These are phyloP conservation scores for Rhizopogon vinicolor DNA, from an alignment of 768 basidiomycete species.

Conservation along the genomic window DNA sequence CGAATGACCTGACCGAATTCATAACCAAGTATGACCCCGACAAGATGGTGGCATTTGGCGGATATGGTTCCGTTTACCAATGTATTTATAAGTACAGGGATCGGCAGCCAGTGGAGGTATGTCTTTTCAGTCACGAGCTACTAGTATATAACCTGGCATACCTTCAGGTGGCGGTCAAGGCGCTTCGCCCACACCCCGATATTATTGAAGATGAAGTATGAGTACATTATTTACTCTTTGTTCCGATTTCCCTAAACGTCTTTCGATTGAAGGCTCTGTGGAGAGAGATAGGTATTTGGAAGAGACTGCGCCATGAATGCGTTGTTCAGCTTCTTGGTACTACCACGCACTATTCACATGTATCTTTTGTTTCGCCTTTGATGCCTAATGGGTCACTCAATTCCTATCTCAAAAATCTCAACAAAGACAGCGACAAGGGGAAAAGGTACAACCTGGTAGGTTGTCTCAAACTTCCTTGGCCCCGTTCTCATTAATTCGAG, in stretches of 20 bases:
- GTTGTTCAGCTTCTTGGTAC: neutral
- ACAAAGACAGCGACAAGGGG: neutral
- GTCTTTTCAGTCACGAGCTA: neutral
- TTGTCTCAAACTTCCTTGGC: neutral
- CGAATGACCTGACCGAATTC: neutral
- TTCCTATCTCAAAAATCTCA: neutral
- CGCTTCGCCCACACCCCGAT: neutral
- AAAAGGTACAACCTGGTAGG: neutral
- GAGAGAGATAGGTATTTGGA: slow-evolving; percentile 2
- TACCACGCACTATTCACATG: neutral
- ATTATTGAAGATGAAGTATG: neutral
- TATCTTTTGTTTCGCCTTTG: neutral
- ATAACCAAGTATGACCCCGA: neutral
- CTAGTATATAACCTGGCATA: neutral
- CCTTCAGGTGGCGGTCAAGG: neutral
- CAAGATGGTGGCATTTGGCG: neutral
- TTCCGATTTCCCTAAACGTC: neutral
- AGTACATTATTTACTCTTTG: neutral
- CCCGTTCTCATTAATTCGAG: neutral
- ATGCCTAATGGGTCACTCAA: neutral
- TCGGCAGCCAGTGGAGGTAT: neutral
- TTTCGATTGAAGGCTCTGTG: neutral
- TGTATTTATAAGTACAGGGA: neutral
- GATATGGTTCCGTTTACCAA: neutral
- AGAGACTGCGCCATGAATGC: neutral